Evolutionary conservation across 2,329 filamentous ascomycete genomes (phyloP).

Genomic region (Nemania bipapillata): DNA sequence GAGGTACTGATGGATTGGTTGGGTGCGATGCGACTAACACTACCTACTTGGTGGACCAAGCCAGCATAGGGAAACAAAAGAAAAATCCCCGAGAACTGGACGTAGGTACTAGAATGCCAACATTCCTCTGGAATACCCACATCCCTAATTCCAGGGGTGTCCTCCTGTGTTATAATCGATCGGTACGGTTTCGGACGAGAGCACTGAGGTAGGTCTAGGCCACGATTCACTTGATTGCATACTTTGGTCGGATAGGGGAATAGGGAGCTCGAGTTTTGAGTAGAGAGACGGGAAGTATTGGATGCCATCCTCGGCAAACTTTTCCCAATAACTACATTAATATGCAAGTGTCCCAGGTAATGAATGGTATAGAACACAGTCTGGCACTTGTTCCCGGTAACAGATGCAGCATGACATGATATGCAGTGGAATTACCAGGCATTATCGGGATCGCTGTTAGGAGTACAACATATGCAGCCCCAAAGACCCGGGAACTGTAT

Average conservation of each 20-base stretch:
- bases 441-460: constrained; percentile 21
- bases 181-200: neutral
- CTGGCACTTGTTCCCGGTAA: neutral
- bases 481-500: constrained; percentile 18
- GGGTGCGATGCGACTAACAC: neutral
- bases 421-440: constrained; percentile 6
- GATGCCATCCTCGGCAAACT: neutral
- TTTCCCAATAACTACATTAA: no score
- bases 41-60: neutral
- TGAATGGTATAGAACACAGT: neutral
- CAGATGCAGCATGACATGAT: constrained; percentile 1
- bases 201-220: no score
- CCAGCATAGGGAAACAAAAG: neutral
- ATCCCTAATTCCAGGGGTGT: neutral
- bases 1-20: neutral
- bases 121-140: neutral
- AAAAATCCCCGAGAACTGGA: neutral
- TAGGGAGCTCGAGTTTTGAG: neutral
- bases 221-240: no score
- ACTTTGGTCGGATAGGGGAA: neutral
- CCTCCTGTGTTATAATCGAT: neutral
- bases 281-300: neutral
- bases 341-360: no score
- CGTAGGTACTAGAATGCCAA: neutral
- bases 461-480: constrained; percentile 18